Evolutionary conservation across 2,329 filamentous ascomycete species (phyloP), one percentile per base, ranked within the genome.

Genomic region (Clonostachys rhizophaga): DNA sequence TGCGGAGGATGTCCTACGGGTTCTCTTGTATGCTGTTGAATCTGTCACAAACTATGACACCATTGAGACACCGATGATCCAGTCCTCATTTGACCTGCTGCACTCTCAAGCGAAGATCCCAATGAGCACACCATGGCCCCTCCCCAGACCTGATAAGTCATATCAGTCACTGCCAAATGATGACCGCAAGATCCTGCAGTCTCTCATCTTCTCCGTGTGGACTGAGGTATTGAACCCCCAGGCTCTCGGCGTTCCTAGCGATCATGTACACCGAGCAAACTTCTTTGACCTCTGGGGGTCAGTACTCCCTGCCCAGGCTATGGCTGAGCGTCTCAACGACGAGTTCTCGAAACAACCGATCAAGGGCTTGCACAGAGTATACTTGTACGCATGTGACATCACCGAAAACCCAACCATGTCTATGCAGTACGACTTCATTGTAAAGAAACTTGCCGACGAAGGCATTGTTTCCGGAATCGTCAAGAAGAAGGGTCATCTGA

Each of bases 281-380:
- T 79, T 79, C 56, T 79, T 73, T 54, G 69, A 76, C 42, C 66
- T 78, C 12, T 75, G 72, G 60, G 71, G 70, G 8, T 73, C 72
- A 2, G 61, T 78, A 18, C 63, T 79, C 40, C 68, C 76, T 0
- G 76, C 76, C 0, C 62, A 71, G 7, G 63, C 72, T 51, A 64
- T 79, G 33, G 69, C 75, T 4, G 58, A 66, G 5, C 66, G 66
- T 44, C 65, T 78, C 43, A 76, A 71, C 46, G 61, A 62, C 5
- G 64, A 67, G 14, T 60, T 79, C 9, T 60, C 67, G 2, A 59
- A 58, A 24, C 54, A 69, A 11, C 53, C 58, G 12, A 53, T 72
- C 10, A 59, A 62, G 0, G 70, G 68, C 3, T 56, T 68, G 6
- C 67, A 69, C 13, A 56, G 58, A 10, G 56, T 75, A 6, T 58